phyloP scores from a whole-genome alignment of 257 asterid genomes.

The Rhazya stricta region DNA sequence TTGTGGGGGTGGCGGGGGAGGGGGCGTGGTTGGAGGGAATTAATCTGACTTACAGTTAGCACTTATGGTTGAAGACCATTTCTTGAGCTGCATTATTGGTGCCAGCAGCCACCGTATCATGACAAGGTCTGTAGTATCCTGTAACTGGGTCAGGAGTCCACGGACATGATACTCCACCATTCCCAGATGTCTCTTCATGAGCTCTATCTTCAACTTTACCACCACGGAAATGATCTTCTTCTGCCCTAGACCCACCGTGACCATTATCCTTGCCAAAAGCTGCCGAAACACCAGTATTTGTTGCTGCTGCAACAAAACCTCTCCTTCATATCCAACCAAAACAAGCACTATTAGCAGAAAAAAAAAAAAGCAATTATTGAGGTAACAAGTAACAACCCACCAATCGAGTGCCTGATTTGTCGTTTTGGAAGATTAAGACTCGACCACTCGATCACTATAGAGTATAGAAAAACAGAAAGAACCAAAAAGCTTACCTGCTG shows the following conservation, averaged over 20 bases:
- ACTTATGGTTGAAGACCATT: not conserved
- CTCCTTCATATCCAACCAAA: not conserved
- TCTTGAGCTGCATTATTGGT: slow-evolving; percentile 4
- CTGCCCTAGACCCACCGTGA: not conserved
- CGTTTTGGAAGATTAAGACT: not conserved
- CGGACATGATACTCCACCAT: not conserved
- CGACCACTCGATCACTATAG: not conserved
- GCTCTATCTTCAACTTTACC: not conserved
- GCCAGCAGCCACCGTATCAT: not conserved
- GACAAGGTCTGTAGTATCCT: slow-evolving; percentile 10
- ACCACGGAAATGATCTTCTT: not conserved
- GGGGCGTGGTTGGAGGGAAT: not conserved
- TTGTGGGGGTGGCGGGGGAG: not conserved
- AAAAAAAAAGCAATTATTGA: not conserved
- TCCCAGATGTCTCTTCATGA: not conserved
- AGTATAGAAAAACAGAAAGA: not conserved
- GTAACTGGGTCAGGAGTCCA: slow-evolving; percentile 19
- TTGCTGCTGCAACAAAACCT: not conserved
- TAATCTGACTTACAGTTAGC: not conserved
- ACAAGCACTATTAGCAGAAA: not conserved
- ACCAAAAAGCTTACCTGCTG: not conserved
- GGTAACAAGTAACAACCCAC: no score
- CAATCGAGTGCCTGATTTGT: not conserved
- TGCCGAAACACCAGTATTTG: not conserved
- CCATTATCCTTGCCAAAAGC: not conserved